Conservation (phyloP, 352 stramenopile species). For the Halophytophthora batemanensis region DNA sequence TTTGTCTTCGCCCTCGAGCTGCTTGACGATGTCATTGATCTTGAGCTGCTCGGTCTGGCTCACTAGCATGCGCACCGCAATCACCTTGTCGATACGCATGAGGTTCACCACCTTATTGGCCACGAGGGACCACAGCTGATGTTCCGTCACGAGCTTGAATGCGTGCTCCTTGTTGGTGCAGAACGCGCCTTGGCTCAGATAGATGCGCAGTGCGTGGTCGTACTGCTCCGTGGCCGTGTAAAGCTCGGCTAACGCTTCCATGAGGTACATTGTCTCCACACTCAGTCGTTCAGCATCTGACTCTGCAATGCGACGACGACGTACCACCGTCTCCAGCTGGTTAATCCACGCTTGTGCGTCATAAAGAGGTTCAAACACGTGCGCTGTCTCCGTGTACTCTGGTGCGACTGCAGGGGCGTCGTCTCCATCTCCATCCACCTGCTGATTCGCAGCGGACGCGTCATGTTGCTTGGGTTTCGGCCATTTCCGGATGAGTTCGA, state of each 20-base stretch:
- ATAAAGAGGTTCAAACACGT: conserved; percentile 77
- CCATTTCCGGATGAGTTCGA: conserved; percentile 82
- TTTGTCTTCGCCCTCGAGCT: conserved; percentile 60
- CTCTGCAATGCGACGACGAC: conserved; percentile 68
- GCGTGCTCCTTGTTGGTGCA: conserved; percentile 85
- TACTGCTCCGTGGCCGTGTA: conserved; percentile 83
- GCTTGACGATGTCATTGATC: conserved; percentile 71
- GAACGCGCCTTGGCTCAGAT: conserved; percentile 78
- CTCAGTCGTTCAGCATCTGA: conserved; percentile 50
- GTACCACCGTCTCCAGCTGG: conserved; percentile 71
- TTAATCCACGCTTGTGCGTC: conserved; percentile 81
- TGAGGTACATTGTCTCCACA: conserved; percentile 78
- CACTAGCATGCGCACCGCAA: conserved; percentile 74
- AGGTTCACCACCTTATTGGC: conserved; percentile 76
- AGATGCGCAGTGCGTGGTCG: conserved; percentile 80
- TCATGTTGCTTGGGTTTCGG: conserved; percentile 64
- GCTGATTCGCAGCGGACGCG: conserved; percentile 13
- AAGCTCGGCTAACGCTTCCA: conserved; percentile 77
- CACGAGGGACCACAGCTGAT: conserved; percentile 77
- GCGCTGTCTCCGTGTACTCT: conserved; percentile 69
- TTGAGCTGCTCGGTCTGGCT: conserved; percentile 80
- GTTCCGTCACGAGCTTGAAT: conserved; percentile 82
- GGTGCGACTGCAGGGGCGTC: conserved; percentile 30
- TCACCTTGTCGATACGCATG: conserved; percentile 71
- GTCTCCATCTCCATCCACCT: conserved; percentile 8